A percentile compares a stretch with the other conserved stretches of the same genome.
phyloP scores from a whole-genome alignment of 768 basidiomycete species.

The Termitomyces sp. region DNA sequence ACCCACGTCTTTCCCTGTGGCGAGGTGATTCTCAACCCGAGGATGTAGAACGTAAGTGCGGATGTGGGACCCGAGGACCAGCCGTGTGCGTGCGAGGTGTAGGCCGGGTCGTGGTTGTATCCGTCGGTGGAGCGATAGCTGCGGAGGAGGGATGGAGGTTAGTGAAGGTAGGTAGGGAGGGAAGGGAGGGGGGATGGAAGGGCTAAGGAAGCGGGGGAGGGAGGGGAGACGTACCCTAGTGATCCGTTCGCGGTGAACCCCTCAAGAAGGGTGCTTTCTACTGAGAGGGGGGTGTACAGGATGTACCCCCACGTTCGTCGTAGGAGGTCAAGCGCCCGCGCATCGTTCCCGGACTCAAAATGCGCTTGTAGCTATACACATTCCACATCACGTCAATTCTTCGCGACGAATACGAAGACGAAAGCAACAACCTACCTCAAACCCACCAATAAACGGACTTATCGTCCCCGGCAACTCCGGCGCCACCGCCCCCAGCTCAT shows the following conservation, averaged over 20 bases:
- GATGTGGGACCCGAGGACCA: conserved; percentile 61
- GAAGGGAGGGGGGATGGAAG: too few species aligned
- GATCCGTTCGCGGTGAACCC: conserved; percentile 60
- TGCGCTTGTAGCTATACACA: conserved; percentile 58
- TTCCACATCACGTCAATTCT: too few species aligned
- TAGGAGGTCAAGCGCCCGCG: conserved; percentile 50
- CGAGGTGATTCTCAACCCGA: conserved; percentile 50
- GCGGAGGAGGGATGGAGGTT: neutral
- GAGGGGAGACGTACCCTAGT: conserved; percentile 34
- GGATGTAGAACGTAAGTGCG: conserved; percentile 54
- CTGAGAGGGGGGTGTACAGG: conserved; percentile 51
- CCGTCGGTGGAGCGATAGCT: conserved; percentile 54
- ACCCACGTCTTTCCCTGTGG: conserved; percentile 48
- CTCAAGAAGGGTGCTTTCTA: conserved; percentile 57
- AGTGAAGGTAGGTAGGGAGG: neutral
- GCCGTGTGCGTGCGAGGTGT: conserved; percentile 60
- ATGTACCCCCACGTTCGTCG: conserved; percentile 61
- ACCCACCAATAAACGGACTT: conserved; percentile 56
- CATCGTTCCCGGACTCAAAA: conserved; percentile 52
- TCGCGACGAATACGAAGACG: too few species aligned
- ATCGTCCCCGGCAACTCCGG: conserved; percentile 61
- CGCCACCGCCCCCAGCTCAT: conserved; percentile 47
- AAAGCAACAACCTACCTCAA: conserved; percentile 42
- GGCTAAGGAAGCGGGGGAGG: too few species aligned
- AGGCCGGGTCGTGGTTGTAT: conserved; percentile 57